A percentile compares a stretch with the other conserved stretches of the same genome.
phyloP scores from a whole-genome alignment of 176 grass and related monocot species.

The Olyra latifolia region DNA sequence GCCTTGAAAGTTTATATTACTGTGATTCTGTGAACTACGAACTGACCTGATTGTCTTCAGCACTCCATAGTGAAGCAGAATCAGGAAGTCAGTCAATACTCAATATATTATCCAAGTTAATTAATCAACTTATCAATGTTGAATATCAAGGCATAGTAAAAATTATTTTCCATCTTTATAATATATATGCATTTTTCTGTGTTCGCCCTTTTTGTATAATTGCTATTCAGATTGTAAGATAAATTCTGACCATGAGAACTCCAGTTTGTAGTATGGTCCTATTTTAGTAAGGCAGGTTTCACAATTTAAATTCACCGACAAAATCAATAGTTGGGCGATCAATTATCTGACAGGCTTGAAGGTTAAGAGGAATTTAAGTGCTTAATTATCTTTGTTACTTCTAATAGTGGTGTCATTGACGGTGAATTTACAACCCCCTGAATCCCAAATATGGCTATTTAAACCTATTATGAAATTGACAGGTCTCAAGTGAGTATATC shows the following conservation, averaged over 20 bases:
- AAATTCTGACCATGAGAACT: neutral
- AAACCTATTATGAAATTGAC: neutral
- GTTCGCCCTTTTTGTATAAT: neutral
- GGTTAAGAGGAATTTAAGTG: neutral
- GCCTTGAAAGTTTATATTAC: neutral
- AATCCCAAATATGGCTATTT: neutral
- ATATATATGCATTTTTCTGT: neutral
- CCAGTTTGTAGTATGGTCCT: neutral
- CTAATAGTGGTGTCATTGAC: neutral
- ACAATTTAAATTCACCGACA: neutral
- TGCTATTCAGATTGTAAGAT: neutral
- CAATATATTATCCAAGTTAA: neutral
- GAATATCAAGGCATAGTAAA: neutral
- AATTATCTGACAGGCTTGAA: neutral
- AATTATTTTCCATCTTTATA: no score
- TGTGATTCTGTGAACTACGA: neutral
- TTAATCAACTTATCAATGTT: neutral
- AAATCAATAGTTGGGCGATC: neutral
- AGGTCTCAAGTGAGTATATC: neutral
- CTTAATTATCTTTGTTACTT: neutral
- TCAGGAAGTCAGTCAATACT: neutral
- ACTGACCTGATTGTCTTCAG: neutral
- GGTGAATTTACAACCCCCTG: no score
- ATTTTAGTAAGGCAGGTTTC: neutral
- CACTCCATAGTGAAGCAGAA: slow-evolving; percentile 1